Evolutionary conservation across 106 monocot genomes (phyloP), one percentile per base, ranked within the genome.

Genomic region (Posidonia australis): DNA sequence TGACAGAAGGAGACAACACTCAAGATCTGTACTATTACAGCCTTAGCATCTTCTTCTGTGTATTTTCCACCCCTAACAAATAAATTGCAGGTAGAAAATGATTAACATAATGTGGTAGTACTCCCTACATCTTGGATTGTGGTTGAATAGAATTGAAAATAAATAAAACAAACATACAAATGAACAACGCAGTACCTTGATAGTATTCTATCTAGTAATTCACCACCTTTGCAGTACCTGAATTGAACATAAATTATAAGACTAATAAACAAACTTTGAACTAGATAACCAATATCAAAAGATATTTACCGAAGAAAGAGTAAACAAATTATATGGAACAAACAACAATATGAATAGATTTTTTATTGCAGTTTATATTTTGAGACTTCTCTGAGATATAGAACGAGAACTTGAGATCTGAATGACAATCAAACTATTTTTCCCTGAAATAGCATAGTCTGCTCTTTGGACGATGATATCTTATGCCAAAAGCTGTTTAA

Each of bases 221-320:
- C 96, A 46, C 96, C 96, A 58, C 96, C 96, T 87, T 66, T 98
- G 68, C 96, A 98, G 74, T 90, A 75, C 77, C 96, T 98, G 83
- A 70, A 62, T 23, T 26, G 13, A 23, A 13, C 23, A 58, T 26
- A 13, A 58, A 14, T 26, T 28, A 0, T 58, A 54, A 27, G 30
- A 58, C 5, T 31, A 26, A 28, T 58, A 29, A 58, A 14, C 6
- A 20, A 54, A 54, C 53, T 24, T 10, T 24, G 23, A 24, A 24
- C 19, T 54, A 20, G 36, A 21, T 3, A 43, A 63, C 18, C 45
- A 63, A 13, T 10, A 63, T 9, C 63, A 63, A 22, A 12, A 1
- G 13, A 53, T 21, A 3, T 54, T 24, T 54, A 24, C 22, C 22
- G n/a, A 36, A 36, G 36, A 36, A 36, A 36, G n/a, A 36, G 36